Percentiles rank a stretch among this genome's conserved stretches.
Conservation (phyloP, 2,329 filamentous ascomycete species). For the Corynespora cassiicola region DNA sequence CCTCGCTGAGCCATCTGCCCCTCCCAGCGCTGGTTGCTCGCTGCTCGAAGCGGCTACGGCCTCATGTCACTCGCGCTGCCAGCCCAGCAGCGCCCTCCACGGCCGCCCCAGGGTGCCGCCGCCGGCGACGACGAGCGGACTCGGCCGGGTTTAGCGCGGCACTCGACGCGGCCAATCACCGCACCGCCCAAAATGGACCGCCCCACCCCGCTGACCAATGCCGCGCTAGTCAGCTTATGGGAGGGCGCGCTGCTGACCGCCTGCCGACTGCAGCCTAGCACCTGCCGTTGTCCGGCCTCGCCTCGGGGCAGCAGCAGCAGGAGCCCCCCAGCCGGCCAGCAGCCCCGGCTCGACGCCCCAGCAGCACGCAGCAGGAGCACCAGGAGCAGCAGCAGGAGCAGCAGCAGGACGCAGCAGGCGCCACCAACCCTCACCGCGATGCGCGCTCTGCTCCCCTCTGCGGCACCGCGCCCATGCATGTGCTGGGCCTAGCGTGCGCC, state of each 20-base stretch:
- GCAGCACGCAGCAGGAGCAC: conserved; percentile 9
- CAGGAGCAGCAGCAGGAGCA: conserved; percentile 16
- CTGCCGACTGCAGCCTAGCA: conserved; percentile 17
- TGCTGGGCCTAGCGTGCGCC: no score
- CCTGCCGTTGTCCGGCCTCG: conserved; percentile 12
- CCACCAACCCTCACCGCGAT: conserved; percentile 24
- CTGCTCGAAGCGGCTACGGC: no score
- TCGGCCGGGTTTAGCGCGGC: no score
- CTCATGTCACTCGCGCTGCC: no score
- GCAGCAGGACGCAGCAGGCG: conserved; percentile 18
- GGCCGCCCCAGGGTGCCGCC: no score
- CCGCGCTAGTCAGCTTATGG: no score
- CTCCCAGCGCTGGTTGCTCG: no score
- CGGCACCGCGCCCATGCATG: background rate
- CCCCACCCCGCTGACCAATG: conserved; percentile 3
- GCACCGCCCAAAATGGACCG: conserved; percentile 1
- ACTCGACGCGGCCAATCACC: no score
- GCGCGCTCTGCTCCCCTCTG: background rate
- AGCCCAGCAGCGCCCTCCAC: no score
- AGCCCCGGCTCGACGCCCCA: conserved; percentile 9
- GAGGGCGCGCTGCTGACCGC: conserved; percentile 20
- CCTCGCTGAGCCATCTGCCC: no score
- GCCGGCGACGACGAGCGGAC: no score
- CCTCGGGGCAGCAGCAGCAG: conserved; percentile 5
- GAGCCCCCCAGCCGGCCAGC: conserved; percentile 1